Evolutionary conservation across 2,329 filamentous ascomycete species (phyloP).

Genomic region (Fusarium sp.): DNA sequence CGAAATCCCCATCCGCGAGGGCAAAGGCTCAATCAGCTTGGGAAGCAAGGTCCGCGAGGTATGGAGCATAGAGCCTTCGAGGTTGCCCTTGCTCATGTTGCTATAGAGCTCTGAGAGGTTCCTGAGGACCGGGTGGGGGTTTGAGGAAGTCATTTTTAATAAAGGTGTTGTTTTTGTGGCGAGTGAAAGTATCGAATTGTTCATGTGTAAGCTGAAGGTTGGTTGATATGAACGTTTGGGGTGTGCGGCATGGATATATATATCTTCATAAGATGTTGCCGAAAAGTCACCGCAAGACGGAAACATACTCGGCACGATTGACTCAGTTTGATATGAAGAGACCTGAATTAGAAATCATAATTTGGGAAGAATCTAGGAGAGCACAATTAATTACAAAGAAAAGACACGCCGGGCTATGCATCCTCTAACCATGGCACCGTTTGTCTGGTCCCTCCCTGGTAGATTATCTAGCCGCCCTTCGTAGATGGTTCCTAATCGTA

Average conservation of each 20-base stretch:
- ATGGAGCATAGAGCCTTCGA: constrained; percentile 35
- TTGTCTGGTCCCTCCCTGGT: neutral
- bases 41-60: constrained; percentile 35
- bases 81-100: constrained; percentile 19
- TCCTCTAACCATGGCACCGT: neutral
- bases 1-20: constrained; percentile 44
- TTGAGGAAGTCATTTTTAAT: constrained; percentile 21
- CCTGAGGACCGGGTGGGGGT: constrained; percentile 8
- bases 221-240: accelerated
- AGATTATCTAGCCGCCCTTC: neutral
- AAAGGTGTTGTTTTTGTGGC: neutral
- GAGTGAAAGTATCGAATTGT: neutral
- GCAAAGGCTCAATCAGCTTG: constrained; percentile 33
- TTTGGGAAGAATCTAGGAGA: too few relatives aligned
- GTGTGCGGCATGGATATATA: constrained; percentile 5
- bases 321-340: too few relatives aligned
- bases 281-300: constrained; percentile 36
- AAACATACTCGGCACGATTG: constrained; percentile 17
- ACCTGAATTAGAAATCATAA: neutral
- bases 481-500: constrained; percentile 10
- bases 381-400: neutral
- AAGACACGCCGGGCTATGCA: neutral
- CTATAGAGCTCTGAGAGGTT: constrained; percentile 34
- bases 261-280: constrained; percentile 24
- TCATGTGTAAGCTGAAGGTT: neutral